Percentiles rank a stretch among this genome's conserved stretches.
Evolutionary conservation across 2,329 filamentous ascomycete species (phyloP).

Genomic region (Simplicillium aogashimaense): DNA sequence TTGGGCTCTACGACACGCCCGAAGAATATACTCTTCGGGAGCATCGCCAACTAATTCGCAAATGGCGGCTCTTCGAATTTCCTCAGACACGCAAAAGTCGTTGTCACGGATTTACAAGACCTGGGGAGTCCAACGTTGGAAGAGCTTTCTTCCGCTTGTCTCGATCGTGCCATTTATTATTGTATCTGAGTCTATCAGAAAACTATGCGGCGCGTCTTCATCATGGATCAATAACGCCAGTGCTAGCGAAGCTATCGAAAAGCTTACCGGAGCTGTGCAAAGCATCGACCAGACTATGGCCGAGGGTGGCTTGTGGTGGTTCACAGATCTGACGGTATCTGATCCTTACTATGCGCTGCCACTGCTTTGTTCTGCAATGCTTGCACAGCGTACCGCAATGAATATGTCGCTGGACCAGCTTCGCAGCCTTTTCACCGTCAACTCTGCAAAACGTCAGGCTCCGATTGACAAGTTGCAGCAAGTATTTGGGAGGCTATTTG

Average conservation of each 20-base stretch:
- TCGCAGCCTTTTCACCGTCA: conserved; percentile 13
- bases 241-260: conserved; percentile 5
- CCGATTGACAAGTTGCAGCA: background rate
- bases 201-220: conserved; percentile 27
- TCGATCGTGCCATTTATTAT: conserved; percentile 38
- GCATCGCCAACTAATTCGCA: too few relatives aligned
- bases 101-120: conserved; percentile 22
- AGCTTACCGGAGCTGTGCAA: conserved; percentile 6
- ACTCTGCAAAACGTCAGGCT: conserved; percentile 8
- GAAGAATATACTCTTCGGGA: too few relatives aligned
- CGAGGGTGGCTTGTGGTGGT: conserved; percentile 44
- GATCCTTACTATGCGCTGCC: conserved; percentile 43
- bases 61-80: too few relatives aligned
- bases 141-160: conserved; percentile 26
- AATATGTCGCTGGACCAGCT: conserved; percentile 18
- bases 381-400: conserved; percentile 19
- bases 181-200: conserved; percentile 38
- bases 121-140: conserved; percentile 38
- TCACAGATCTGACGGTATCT: conserved; percentile 39
- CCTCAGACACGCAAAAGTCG: conserved; percentile 14
- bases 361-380: conserved; percentile 18
- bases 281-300: conserved; percentile 27
- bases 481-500: conserved; percentile 17
- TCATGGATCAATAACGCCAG: conserved; percentile 19
- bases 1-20: conserved; percentile 18